These are phyloP conservation scores for Candida pseudofarinosa DNA, from an alignment of 805 yeast genomes.

Conservation along the genomic window DNA sequence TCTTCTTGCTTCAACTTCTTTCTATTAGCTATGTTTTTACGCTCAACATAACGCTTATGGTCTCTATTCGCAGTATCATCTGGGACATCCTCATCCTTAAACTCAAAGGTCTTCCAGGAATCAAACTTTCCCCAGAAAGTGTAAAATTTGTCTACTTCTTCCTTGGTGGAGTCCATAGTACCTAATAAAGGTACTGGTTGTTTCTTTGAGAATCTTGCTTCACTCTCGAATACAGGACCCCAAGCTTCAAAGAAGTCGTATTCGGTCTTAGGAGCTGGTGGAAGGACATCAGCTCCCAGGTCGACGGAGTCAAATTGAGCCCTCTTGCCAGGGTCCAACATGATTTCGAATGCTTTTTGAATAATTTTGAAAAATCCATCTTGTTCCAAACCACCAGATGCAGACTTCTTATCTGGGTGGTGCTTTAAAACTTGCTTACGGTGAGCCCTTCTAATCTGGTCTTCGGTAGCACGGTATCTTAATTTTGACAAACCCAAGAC, in stretches of 20 bases:
- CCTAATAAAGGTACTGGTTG: slow-evolving; percentile 89
- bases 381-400: slow-evolving; percentile 80
- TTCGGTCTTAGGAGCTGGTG: slow-evolving; percentile 62
- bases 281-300: slow-evolving; percentile 75
- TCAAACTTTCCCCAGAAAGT: slow-evolving; percentile 91
- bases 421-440: slow-evolving; percentile 94
- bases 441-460: slow-evolving; percentile 93
- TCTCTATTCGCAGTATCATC: slow-evolving; percentile 99
- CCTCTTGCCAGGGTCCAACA: slow-evolving; percentile 82
- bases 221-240: slow-evolving; percentile 88
- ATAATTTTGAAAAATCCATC: slow-evolving; percentile 97
- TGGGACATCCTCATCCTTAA: slow-evolving; percentile 97
- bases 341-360: slow-evolving; percentile 91
- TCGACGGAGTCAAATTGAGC: slow-evolving; percentile 96
- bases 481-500: slow-evolving; percentile 90
- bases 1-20: slow-evolving; percentile 97
- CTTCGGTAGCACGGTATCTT: slow-evolving; percentile 87
- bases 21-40: slow-evolving; percentile 94
- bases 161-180: slow-evolving; percentile 57
- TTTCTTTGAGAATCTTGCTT: slow-evolving; percentile 87
- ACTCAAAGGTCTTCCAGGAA: slow-evolving; percentile 98
- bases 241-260: slow-evolving; percentile 90
- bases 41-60: slow-evolving; percentile 97
- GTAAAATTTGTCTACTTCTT: slow-evolving; percentile 86
- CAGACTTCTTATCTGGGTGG: slow-evolving; percentile 98